Percentiles rank a stretch among this genome's conserved stretches.
Evolutionary conservation across 1,139 yeast genomes (phyloP).

Genomic region (Pichia sp.): DNA sequence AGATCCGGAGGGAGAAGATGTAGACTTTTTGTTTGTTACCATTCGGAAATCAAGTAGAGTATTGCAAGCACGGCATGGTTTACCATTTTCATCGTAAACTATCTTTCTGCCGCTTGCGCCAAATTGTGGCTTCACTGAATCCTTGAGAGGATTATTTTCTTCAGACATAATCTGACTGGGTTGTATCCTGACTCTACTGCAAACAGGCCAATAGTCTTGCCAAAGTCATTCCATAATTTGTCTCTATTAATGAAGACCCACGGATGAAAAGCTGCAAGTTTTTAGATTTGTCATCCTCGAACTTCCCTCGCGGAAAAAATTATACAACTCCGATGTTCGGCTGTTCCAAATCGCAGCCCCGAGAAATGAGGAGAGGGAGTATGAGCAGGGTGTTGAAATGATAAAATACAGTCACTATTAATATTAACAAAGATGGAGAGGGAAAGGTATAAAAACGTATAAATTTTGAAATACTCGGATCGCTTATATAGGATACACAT

Average conservation of each 20-base stretch:
- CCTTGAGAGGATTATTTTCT: neutral
- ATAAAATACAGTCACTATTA: slow-evolving; percentile 3
- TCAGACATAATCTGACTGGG: slow-evolving; percentile 2
- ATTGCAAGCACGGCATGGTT: slow-evolving; percentile 89
- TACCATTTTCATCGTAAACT: slow-evolving; percentile 80
- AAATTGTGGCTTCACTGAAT: slow-evolving; percentile 22
- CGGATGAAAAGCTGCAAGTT: no score
- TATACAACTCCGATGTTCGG: slow-evolving; percentile 3
- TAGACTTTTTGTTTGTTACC: slow-evolving; percentile 39
- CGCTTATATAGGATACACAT: slow-evolving; percentile 51
- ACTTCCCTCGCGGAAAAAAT: neutral
- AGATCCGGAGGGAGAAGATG: slow-evolving; percentile 1
- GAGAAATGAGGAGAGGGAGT: no score
- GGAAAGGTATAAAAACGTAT: no score
- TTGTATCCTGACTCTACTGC: no score
- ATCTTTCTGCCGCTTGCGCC: slow-evolving; percentile 67
- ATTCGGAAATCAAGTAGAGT: slow-evolving; percentile 68
- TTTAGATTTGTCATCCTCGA: slow-evolving; percentile 2
- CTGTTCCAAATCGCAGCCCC: no score
- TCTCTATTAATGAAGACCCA: no score
- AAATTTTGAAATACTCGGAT: no score
- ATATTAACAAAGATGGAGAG: neutral
- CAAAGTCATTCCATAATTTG: no score
- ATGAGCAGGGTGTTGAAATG: neutral
- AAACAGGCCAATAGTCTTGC: no score